Percentiles rank a stretch among this genome's conserved stretches.
These are phyloP conservation scores for Podospora sp. DNA, from an alignment of 495 filamentous ascomycete species.

Conservation along the genomic window DNA sequence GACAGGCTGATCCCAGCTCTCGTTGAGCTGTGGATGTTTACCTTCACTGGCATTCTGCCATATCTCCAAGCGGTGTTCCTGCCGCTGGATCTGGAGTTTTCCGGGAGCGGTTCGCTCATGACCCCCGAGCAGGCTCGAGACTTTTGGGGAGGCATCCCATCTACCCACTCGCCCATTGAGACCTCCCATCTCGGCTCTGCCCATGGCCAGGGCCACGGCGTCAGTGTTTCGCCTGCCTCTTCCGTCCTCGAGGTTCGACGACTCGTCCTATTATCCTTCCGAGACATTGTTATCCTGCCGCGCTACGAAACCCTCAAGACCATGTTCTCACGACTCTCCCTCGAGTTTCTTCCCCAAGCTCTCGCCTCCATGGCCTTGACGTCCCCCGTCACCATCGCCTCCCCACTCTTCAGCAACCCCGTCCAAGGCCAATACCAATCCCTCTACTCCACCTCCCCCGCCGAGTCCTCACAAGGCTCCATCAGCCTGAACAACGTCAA, in stretches of 20 bases:
- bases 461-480: constrained; percentile 39
- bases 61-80: constrained; percentile 97
- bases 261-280: constrained; percentile 85
- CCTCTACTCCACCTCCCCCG: constrained; percentile 36
- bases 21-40: constrained; percentile 90
- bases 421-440: constrained; percentile 22
- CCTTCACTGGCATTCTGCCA: constrained; percentile 85
- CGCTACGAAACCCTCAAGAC: constrained; percentile 82
- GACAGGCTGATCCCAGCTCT: constrained; percentile 82
- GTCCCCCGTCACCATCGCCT: constrained; percentile 45
- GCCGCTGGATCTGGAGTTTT: constrained; percentile 91
- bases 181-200: constrained; percentile 1
- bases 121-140: constrained; percentile 73
- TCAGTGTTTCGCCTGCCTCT: constrained; percentile 42
- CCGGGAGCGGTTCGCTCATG: constrained; percentile 79
- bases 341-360: constrained; percentile 77
- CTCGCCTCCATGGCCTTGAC: constrained; percentile 49
- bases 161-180: constrained; percentile 10
- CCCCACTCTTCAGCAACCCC: constrained; percentile 33
- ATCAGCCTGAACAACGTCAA: constrained; percentile 32
- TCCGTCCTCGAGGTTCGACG: constrained; percentile 79
- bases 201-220: constrained; percentile 26
- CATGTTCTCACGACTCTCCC: constrained; percentile 86
- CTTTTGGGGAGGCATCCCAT: constrained; percentile 75
- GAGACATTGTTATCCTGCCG: constrained; percentile 83